Evolutionary conservation across 176 grass and related monocot species (phyloP).

Genomic region (Aegilops bicornis): DNA sequence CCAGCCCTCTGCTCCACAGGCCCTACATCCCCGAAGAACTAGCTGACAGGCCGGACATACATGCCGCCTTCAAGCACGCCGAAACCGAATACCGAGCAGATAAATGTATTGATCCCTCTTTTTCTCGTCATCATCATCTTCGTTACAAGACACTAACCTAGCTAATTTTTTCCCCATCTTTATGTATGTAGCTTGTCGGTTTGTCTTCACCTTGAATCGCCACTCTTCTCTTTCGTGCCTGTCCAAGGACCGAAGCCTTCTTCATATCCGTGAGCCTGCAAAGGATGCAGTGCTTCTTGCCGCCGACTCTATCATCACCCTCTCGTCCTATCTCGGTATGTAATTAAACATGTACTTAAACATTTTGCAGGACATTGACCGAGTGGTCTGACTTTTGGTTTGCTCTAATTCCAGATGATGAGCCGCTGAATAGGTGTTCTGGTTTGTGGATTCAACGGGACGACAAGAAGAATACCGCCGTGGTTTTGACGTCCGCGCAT

Average conservation of each 20-base stretch:
- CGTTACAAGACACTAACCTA: not conserved
- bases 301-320: not conserved
- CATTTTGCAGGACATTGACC: not conserved
- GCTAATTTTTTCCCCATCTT: not conserved
- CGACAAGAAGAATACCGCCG: not conserved
- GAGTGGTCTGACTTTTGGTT: not conserved
- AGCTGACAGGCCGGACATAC: not conserved
- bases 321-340: not conserved
- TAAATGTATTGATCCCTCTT: not conserved
- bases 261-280: not conserved
- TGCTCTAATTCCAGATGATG: not conserved
- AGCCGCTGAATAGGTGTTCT: not conserved
- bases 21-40: not conserved
- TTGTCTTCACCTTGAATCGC: not conserved
- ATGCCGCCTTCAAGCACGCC: not conserved
- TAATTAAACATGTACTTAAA: not conserved
- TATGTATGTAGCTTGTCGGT: not conserved
- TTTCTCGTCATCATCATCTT: not conserved
- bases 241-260: not conserved
- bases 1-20: not conserved
- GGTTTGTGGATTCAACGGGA: not conserved
- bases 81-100: not conserved
- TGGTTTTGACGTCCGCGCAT: not conserved
- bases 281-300: not conserved
- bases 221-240: not conserved